Conservation (phyloP, 1,284 basidiomycete species). For the Calocybe gambosa region DNA sequence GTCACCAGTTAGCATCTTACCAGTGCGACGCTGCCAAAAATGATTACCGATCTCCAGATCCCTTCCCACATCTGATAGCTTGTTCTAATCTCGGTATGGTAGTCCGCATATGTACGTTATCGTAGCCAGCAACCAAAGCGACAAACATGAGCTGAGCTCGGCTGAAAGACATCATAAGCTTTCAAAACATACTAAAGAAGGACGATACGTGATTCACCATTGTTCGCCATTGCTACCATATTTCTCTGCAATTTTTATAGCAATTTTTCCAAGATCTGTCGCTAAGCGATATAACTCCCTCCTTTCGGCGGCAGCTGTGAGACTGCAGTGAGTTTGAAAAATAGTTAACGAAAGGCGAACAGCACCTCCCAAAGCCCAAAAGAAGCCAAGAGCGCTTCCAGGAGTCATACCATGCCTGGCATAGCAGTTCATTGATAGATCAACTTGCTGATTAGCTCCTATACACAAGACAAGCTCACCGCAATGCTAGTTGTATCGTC, state of each 20-base stretch:
- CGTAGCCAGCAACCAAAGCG: slow-evolving; percentile 60
- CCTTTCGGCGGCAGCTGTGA: slow-evolving; percentile 49
- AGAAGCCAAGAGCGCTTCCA: slow-evolving; percentile 61
- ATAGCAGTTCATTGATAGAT: neutral
- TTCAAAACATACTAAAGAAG: neutral
- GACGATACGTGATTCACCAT: slow-evolving; percentile 35
- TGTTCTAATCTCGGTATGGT: slow-evolving; percentile 57
- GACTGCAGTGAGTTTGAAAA: neutral
- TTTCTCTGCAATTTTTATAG: slow-evolving; percentile 55
- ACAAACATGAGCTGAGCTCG: slow-evolving; percentile 56
- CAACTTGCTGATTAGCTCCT: neutral
- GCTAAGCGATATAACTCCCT: slow-evolving; percentile 61
- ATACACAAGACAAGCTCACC: slow-evolving; percentile 29
- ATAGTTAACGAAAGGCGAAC: slow-evolving; percentile 5
- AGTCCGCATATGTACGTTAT: slow-evolving; percentile 56
- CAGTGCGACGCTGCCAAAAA: neutral
- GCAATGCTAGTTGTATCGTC: slow-evolving; percentile 60
- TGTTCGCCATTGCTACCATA: slow-evolving; percentile 60
- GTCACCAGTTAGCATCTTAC: neutral
- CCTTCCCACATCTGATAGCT: slow-evolving; percentile 57
- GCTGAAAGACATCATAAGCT: slow-evolving; percentile 25
- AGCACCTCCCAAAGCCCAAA: slow-evolving; percentile 61
- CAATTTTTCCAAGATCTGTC: slow-evolving; percentile 58
- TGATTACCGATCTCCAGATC: slow-evolving; percentile 57
- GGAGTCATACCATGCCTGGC: slow-evolving; percentile 62